Evolutionary conservation across 768 basidiomycete species (phyloP), one percentile per base, ranked within the genome.

Genomic region (Suillus placidus): DNA sequence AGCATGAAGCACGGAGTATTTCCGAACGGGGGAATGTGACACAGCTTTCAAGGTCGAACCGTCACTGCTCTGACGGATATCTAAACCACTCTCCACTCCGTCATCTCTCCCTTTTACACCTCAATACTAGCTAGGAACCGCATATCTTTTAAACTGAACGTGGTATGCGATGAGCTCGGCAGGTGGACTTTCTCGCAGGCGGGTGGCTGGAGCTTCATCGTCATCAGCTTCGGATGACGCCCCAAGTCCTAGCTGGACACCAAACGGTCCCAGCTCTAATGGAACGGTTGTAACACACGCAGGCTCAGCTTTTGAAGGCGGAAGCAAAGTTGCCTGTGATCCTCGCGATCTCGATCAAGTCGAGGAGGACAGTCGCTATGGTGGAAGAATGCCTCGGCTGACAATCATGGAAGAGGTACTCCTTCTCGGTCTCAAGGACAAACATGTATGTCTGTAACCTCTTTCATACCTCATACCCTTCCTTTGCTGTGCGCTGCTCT

Each of bases 361-460:
- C 43, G 83, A 83, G 54, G 87, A 90, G 70, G 87, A 89, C 67
- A 82, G 75, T n/a, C 83, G 82, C 63, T 72, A 85, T 64, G 89
- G 90, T 4, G 91, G 90, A 23, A 88, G 85, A 77, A 84, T 91
- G 77, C 97, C 97, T 3, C 83, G 83, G 64, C 80, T 99, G 71
- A 99, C 97, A 32, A 85, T 99, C 64, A 93, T 99, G 92, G 97
- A 99, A 81, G 97, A 99, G 81, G 89, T 99, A 7, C 80, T 99
- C 67, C 78, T 99, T 64, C 80, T 99, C 14, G 97, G 97, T 5
- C 81, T 99, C 65, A 98, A 99, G 77, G 97, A 99, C 80, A 96
- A 95, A 74, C 95, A 97, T 82, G 95, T 95, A 71, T 26, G 84
- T 80, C 66, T 45, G 26, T 63, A 38, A 26, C 54, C 35, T 64